A percentile compares a stretch with the other conserved stretches of the same genome.
Evolutionary conservation across 78 protist species (phyloP).

Genomic region (Planoprotostelium fungivorum): DNA sequence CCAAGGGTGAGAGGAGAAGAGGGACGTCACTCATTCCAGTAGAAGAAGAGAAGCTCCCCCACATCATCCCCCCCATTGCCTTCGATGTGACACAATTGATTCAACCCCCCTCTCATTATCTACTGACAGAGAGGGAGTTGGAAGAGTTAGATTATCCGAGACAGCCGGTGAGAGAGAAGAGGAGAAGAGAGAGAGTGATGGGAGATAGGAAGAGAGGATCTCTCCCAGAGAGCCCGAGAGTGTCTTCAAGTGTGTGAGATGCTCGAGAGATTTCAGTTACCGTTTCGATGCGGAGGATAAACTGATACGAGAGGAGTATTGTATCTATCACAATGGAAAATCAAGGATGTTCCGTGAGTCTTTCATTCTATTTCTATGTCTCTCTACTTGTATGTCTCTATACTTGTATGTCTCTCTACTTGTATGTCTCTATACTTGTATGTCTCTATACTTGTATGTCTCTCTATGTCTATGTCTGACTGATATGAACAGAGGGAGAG

Average conservation of each 20-base stretch:
- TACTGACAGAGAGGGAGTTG: slow-evolving; percentile 23
- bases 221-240: not conserved
- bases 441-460: not conserved
- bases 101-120: slow-evolving; percentile 19
- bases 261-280: not conserved
- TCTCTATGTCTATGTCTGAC: no score
- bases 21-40: not conserved
- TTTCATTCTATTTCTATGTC: no score
- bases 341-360: not conserved
- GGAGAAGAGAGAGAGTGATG: slow-evolving; percentile 4
- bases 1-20: not conserved
- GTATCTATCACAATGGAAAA: not conserved
- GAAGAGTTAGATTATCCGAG: slow-evolving; percentile 30
- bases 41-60: not conserved
- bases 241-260: not conserved
- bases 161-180: slow-evolving; percentile 7
- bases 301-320: not conserved
- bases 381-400: not conserved
- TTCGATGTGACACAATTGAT: no score
- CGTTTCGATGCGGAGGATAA: not conserved
- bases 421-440: not conserved
- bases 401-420: not conserved
- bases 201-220: not conserved
- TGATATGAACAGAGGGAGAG: not conserved
- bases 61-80: no score